Conservation (phyloP, 768 basidiomycete species). For the Tricholomella constricta region DNA sequence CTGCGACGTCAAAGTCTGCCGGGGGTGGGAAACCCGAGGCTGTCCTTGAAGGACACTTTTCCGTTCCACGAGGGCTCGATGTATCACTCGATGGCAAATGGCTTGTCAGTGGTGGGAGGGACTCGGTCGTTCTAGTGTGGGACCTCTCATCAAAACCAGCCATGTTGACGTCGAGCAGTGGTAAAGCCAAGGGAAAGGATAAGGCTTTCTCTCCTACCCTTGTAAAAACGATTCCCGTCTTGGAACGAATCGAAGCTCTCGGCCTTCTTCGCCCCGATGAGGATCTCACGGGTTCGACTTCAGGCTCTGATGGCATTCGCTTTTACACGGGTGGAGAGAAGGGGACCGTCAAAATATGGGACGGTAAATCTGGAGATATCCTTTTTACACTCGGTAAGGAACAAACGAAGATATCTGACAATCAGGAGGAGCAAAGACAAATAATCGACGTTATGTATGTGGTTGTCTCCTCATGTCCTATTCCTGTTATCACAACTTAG, state of each 20-base stretch:
- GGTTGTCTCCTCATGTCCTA: neutral
- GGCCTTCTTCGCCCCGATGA: conserved; percentile 65
- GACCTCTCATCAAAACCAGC: conserved; percentile 55
- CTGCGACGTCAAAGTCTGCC: conserved; percentile 58
- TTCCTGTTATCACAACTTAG: conserved; percentile 13
- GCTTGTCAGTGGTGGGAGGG: conserved; percentile 89
- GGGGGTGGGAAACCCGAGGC: conserved; percentile 66
- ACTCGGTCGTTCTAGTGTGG: conserved; percentile 93
- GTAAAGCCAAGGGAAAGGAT: conserved; percentile 51
- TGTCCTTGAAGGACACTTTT: conserved; percentile 93
- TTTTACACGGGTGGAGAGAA: conserved; percentile 94
- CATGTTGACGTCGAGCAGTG: conserved; percentile 30
- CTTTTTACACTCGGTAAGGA: conserved; percentile 60
- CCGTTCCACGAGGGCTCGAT: conserved; percentile 89
- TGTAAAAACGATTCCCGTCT: conserved; percentile 76
- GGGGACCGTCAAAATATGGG: conserved; percentile 85
- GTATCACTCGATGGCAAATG: conserved; percentile 84
- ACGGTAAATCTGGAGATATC: conserved; percentile 64
- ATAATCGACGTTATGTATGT: conserved; percentile 83
- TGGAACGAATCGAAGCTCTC: conserved; percentile 87
- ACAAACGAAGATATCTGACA: conserved; percentile 43
- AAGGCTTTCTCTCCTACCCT: conserved; percentile 56
- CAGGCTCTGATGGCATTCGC: conserved; percentile 44
- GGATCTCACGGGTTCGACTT: conserved; percentile 44
- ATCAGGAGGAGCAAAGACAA: conserved; percentile 80